Percentiles rank a stretch among this genome's conserved stretches.
phyloP scores from a whole-genome alignment of 495 filamentous ascomycete genomes.

The Neurospora sp. region DNA sequence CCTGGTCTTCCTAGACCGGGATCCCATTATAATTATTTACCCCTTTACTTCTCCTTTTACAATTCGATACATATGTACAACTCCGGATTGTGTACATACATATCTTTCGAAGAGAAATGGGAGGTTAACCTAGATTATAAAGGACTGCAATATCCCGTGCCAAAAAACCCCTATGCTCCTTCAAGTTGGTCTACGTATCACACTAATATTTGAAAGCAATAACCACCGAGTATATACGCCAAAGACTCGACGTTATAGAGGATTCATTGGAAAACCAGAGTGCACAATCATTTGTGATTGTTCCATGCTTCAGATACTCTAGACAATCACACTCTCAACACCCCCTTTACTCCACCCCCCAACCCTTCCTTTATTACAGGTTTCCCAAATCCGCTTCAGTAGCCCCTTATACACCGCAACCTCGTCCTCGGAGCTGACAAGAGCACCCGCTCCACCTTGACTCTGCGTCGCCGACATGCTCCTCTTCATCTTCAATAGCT shows the following conservation, averaged over 20 bases:
- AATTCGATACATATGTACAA: background rate
- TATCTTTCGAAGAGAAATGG: background rate
- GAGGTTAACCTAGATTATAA: background rate
- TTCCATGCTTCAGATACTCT: background rate
- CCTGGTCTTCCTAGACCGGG: background rate
- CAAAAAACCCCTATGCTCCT: background rate
- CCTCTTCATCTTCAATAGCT: conserved; percentile 22
- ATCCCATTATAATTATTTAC: background rate
- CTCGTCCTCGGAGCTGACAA: conserved; percentile 25
- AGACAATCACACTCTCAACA: conserved; percentile 10
- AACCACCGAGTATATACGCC: background rate
- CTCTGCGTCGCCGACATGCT: conserved; percentile 30
- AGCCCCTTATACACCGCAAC: conserved; percentile 47
- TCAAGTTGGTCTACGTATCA: background rate
- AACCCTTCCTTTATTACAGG: conserved; percentile 58
- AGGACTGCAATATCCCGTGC: background rate
- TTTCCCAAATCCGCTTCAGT: conserved; percentile 52
- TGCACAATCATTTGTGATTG: background rate
- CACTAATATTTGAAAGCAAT: background rate
- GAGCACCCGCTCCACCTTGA: conserved; percentile 1
- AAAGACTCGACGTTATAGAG: background rate
- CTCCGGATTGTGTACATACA: background rate
- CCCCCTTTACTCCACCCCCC: conserved; percentile 54
- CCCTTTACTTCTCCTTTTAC: background rate
- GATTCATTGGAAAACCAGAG: background rate